Base-by-base conservation (phyloP, 2,329 filamentous ascomycete genomes). In the Kalmusia sp. region DNA sequence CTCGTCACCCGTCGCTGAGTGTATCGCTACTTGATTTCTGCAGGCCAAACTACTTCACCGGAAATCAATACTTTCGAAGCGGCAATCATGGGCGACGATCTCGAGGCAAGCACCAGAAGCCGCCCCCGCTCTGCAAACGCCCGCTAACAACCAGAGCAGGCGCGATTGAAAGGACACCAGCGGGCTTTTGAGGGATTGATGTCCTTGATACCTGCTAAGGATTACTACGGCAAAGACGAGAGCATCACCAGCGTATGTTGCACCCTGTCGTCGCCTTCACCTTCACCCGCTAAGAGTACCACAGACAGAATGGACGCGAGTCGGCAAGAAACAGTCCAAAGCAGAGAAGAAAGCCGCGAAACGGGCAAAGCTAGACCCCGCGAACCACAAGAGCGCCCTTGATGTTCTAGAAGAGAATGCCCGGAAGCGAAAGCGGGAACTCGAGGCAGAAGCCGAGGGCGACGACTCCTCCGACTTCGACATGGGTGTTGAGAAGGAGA, bases 251-350 rank as follows among this genome's bases (percentile, higher is more conserved):
- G 84, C 76, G 91, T 93, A 88, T 67, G 89, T 87, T 50, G 9
- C 27, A n/a, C 35, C 45, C 43, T 49, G 52, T 41, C 52, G 34
- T 49, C 24, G 48, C 43, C 33, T 43, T 19, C 51, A 40, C 59
- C 63, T 48, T 57, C 55, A 47, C 33, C 25, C 52, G 38, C 43
- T 55, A 51, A 41, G 25, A 25, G 33, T 35, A 14, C 28, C 31
- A 30, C 48, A 96, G 92, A 90, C 95, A 67, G 92, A 97, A 87
- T 96, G 92, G 92, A 96, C 92, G 90, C 87, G 88, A 74, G 89
- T 89, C 3, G 44, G 44, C 71, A 96, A 95, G 79, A 98, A 98
- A 80, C 93, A 98, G 78, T 93, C 92, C 45, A 96, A 96, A 73
- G 90, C 74, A 87, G 89, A 62, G 90, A 92, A 51, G 49, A 64